These are phyloP conservation scores for Bacidia gigantensis DNA, from an alignment of 495 filamentous ascomycete genomes.

Conservation along the genomic window DNA sequence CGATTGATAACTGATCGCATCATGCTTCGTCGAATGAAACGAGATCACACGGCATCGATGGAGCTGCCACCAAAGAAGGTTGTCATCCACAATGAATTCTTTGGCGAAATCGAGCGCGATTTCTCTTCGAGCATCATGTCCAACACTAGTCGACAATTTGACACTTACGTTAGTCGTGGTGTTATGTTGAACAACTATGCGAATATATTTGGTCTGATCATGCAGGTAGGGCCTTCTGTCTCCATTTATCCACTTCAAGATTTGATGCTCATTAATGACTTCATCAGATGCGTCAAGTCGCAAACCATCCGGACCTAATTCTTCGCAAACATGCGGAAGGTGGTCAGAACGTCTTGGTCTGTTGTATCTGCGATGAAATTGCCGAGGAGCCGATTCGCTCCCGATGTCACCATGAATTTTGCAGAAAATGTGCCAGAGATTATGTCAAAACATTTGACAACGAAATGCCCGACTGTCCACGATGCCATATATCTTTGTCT, in stretches of 20 bases:
- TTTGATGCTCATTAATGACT: not conserved
- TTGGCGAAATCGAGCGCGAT: conserved; percentile 87
- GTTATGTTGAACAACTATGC: conserved; percentile 96
- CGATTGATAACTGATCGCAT: conserved; percentile 76
- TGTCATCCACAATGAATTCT: conserved; percentile 81
- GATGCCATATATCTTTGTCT: conserved; percentile 74
- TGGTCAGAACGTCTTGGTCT: conserved; percentile 83
- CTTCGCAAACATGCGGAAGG: conserved; percentile 72
- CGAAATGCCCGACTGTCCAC: conserved; percentile 65
- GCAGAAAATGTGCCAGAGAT: conserved; percentile 72
- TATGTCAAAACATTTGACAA: conserved; percentile 57
- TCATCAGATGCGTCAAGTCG: conserved; percentile 71
- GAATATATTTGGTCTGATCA: conserved; percentile 45
- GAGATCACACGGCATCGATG: conserved; percentile 82
- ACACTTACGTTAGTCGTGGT: conserved; percentile 87
- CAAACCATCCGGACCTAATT: conserved; percentile 89
- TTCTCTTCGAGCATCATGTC: conserved; percentile 93
- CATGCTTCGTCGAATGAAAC: conserved; percentile 88
- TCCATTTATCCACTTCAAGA: not conserved
- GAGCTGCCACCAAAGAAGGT: conserved; percentile 93
- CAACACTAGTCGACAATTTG: conserved; percentile 71
- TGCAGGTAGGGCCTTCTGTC: conserved; percentile 11
- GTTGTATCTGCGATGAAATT: conserved; percentile 86
- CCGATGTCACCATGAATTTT: conserved; percentile 88
- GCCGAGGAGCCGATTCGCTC: conserved; percentile 90